Percentiles rank a stretch among this genome's conserved stretches.
Conservation (phyloP, 148 eudicot species). For the Heliamphora exappendiculata region DNA sequence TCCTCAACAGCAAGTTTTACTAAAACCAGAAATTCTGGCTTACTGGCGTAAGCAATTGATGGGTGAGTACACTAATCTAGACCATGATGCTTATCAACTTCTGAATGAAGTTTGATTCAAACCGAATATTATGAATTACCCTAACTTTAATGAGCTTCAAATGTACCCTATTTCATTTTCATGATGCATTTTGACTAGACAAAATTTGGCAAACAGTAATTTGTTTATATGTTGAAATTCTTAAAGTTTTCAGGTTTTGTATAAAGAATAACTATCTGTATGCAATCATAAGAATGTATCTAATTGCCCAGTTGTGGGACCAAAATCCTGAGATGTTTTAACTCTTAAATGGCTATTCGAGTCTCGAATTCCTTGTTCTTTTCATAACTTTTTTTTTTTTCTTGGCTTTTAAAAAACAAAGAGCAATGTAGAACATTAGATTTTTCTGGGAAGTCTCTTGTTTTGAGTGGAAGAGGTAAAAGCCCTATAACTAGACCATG, state of each 20-base stretch:
- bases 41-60: too few species aligned
- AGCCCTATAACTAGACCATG: conserved; percentile 4
- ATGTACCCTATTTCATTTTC: not conserved
- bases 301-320: not conserved
- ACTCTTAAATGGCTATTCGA: not conserved
- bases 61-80: not conserved
- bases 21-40: too few species aligned
- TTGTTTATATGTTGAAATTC: not conserved
- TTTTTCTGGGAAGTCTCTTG: not conserved
- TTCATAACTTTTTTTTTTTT: not conserved
- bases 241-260: not conserved
- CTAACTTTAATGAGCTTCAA: not conserved
- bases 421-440: not conserved
- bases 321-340: not conserved
- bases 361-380: not conserved
- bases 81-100: not conserved
- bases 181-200: not conserved
- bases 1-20: too few species aligned
- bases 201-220: not conserved
- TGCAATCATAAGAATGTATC: not conserved
- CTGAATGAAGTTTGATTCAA: not conserved
- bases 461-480: conserved; percentile 4
- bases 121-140: not conserved
- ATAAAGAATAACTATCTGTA: too few species aligned
- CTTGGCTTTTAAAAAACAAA: not conserved